Evolutionary conservation across 305 asterid genomes (phyloP), one percentile per base, ranked within the genome.

Genomic region (Solanum hybrid): DNA sequence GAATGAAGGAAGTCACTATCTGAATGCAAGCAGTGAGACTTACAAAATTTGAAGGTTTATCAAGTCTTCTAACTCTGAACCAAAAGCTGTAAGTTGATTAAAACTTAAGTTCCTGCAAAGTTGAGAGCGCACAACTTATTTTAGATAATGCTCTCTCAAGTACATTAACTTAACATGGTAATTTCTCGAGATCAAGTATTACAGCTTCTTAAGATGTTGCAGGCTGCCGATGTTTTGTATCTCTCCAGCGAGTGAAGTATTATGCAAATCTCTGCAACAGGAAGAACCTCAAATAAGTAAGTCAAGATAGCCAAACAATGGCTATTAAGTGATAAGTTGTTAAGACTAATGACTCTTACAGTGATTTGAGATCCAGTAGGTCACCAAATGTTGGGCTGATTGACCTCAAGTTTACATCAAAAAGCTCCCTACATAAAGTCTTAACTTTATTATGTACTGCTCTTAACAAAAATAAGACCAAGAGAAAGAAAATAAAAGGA

Each of bases 1-100:
- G 10, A 46, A 82, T 79, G 32, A 56, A 81, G 51, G 26, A 60
- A 14, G 73, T 77, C 31, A 37, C 2, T 3, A 13, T 22, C 26
- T 26, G 14, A 24, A 35, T 40, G 29, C 81, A 84, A 69, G 88
- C 82, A 82, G 13, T 75, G 87, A 85, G 90, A 93, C 99, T 95
- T 93, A 97, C 99, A 97, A 90, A 92, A 95, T 95, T 97, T 92
- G 93, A 91, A 97, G 96, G 93, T 95, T 96, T 60, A 93, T 92
- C 97, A 97, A 92, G 94, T 94, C 98, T 86, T 94, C 97, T 72
- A 97, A 91, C 88, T 96, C 99, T 42, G 98, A 94, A 90, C 99
- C 99, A 88, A 97, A 94, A 82, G 96, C 93, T 26, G 98, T 94
- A 26, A 97, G 94, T 90, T 86, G 94, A 84, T 97, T 97, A 94